phyloP scores from a whole-genome alignment of 208 protist genomes.

The Wallacemonas sp. region DNA sequence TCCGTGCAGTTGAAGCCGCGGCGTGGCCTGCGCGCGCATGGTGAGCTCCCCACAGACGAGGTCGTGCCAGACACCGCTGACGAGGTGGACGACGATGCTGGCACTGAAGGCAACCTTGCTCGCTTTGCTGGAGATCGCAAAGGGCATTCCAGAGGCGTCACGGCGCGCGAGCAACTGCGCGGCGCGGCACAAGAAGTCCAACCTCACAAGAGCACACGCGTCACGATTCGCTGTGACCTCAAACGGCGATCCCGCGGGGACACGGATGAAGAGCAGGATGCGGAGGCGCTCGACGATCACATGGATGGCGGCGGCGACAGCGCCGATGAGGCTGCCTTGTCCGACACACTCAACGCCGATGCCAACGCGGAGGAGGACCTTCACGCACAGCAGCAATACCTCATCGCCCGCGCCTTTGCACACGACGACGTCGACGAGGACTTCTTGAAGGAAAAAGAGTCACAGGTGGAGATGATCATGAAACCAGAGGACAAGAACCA shows the following conservation, averaged over 20 bases:
- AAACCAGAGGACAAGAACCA: slow-evolving; percentile 85
- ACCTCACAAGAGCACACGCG: not conserved
- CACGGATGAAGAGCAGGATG: too few relatives aligned
- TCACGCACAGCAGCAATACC: slow-evolving; percentile 77
- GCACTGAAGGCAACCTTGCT: not conserved
- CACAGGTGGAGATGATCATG: slow-evolving; percentile 86
- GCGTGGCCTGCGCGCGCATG: not conserved
- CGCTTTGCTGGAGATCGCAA: too few relatives aligned
- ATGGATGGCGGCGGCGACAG: too few relatives aligned
- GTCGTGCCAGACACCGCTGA: too few relatives aligned
- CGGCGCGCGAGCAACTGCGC: too few relatives aligned
- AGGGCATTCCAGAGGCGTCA: too few relatives aligned
- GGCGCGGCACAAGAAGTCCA: too few relatives aligned
- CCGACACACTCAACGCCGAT: too few relatives aligned
- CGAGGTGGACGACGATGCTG: slow-evolving; percentile 10
- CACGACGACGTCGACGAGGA: slow-evolving; percentile 90
- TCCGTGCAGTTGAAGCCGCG: not conserved
- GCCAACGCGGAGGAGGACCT: slow-evolving; percentile 33
- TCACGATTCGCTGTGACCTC: not conserved
- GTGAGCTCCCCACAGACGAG: too few relatives aligned
- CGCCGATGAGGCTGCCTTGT: too few relatives aligned
- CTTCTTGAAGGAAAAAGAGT: slow-evolving; percentile 87
- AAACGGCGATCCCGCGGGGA: not conserved
- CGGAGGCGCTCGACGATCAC: too few relatives aligned
- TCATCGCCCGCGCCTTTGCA: slow-evolving; percentile 92